phyloP scores from a whole-genome alignment of 2,329 filamentous ascomycete genomes.

The Magnaporthiopsis poae region DNA sequence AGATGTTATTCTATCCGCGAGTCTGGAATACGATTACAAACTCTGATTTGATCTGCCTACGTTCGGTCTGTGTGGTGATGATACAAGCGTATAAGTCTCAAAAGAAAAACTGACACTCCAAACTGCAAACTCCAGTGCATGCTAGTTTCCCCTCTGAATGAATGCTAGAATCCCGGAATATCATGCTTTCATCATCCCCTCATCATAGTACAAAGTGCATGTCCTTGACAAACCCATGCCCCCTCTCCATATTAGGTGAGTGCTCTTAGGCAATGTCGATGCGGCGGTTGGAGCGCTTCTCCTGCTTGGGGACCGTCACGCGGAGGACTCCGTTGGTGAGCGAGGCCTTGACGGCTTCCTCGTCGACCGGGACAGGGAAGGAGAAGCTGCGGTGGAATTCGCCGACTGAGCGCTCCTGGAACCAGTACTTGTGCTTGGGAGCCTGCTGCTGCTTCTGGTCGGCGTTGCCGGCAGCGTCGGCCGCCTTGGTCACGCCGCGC shows the following conservation, averaged over 20 bases:
- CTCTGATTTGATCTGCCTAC: background rate
- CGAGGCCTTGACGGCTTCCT: slow-evolving; percentile 49
- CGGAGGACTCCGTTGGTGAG: slow-evolving; percentile 58
- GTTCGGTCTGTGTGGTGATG: background rate
- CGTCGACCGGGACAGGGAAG: slow-evolving; percentile 56
- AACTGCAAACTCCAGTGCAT: background rate
- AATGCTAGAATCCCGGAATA: background rate
- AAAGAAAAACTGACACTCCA: background rate
- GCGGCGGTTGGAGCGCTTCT: slow-evolving; percentile 46
- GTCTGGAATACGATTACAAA: background rate
- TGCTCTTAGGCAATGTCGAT: slow-evolving; percentile 41
- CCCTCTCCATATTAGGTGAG: background rate
- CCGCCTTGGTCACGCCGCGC: slow-evolving; percentile 20
- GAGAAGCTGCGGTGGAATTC: slow-evolving; percentile 59
- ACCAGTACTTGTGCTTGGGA: slow-evolving; percentile 48
- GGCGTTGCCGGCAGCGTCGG: slow-evolving; percentile 21
- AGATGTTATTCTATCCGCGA: background rate
- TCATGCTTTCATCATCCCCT: background rate
- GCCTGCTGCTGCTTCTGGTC: slow-evolving; percentile 12
- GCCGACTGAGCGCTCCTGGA: slow-evolving; percentile 55
- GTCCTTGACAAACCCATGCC: background rate
- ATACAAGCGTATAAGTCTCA: background rate
- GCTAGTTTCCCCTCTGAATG: background rate
- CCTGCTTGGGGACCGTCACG: slow-evolving; percentile 56
- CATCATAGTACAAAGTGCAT: background rate